Conservation (phyloP, 2,329 filamentous ascomycete species). For the Tolypocladium cylindrosporum region DNA sequence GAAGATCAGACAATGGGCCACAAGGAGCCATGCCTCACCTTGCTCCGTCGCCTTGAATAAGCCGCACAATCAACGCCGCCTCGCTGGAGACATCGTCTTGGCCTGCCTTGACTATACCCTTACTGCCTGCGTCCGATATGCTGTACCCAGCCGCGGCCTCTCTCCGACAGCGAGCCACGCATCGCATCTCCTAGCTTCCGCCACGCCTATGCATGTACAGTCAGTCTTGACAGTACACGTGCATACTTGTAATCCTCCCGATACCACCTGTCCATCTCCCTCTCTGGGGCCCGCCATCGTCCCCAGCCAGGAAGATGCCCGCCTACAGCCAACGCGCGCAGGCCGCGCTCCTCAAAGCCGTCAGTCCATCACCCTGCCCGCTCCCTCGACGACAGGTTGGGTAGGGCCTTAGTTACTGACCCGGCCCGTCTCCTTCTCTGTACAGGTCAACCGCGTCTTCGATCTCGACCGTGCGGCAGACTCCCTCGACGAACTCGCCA, state of each 20-base stretch:
- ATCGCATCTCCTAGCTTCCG: not conserved
- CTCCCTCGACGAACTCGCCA: conserved; percentile 40
- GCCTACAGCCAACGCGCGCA: conserved; percentile 33
- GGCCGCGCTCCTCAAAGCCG: conserved; percentile 47
- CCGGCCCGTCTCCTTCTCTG: not conserved
- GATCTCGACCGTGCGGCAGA: conserved; percentile 33
- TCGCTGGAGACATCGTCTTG: not conserved
- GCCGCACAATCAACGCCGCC: not conserved
- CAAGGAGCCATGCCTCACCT: not conserved
- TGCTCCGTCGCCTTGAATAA: not conserved
- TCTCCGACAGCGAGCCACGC: not conserved
- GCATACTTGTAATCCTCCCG: not conserved
- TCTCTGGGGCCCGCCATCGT: not conserved
- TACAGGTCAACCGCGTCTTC: conserved; percentile 28
- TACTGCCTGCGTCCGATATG: not conserved
- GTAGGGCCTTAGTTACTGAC: conserved; percentile 2
- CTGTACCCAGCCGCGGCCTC: not conserved
- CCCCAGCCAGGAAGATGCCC: conserved; percentile 18
- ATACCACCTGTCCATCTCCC: not conserved
- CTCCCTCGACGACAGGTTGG: not conserved
- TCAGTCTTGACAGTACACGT: not conserved
- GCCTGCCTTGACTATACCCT: not conserved
- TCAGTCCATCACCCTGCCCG: conserved; percentile 18
- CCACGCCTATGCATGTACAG: not conserved
- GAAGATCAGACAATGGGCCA: not conserved